phyloP scores from a whole-genome alignment of 2,329 filamentous ascomycete genomes.

The Epichloe sp. region DNA sequence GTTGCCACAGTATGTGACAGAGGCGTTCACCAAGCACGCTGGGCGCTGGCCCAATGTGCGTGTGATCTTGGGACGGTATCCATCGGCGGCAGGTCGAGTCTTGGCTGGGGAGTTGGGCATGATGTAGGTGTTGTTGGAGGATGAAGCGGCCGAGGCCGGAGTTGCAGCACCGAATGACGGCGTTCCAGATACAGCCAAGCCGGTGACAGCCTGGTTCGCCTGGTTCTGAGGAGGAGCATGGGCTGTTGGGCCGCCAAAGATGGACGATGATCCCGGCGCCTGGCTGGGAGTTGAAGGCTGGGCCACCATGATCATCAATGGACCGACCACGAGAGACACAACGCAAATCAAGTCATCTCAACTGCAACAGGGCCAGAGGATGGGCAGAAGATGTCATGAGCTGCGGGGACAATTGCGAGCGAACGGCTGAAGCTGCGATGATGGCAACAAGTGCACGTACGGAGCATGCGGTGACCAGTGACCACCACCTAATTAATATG shows the following conservation, averaged over 20 bases:
- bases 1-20: slow-evolving; percentile 95
- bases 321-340: neutral
- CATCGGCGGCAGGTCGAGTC: slow-evolving; percentile 50
- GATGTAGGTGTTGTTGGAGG: slow-evolving; percentile 71
- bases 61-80: slow-evolving; percentile 73
- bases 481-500: too few species aligned
- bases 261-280: slow-evolving; percentile 22
- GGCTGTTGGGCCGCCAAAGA: slow-evolving; percentile 31
- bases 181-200: slow-evolving; percentile 16
- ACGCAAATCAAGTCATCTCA: slow-evolving; percentile 5
- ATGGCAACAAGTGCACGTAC: neutral
- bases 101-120: slow-evolving; percentile 78
- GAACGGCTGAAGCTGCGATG: neutral
- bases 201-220: slow-evolving; percentile 13
- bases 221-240: slow-evolving; percentile 14
- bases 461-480: too few species aligned
- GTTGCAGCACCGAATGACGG: slow-evolving; percentile 12
- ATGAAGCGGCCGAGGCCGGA: slow-evolving; percentile 17
- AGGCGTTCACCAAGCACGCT: slow-evolving; percentile 92
- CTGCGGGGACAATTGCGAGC: neutral
- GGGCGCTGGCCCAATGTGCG: slow-evolving; percentile 69
- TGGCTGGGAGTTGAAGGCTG: slow-evolving; percentile 32
- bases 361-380: neutral
- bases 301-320: slow-evolving; percentile 24
- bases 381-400: neutral